Percentiles rank a stretch among this genome's conserved stretches.
phyloP scores from a whole-genome alignment of 768 basidiomycete genomes.

The Lactifluus subvellereus region DNA sequence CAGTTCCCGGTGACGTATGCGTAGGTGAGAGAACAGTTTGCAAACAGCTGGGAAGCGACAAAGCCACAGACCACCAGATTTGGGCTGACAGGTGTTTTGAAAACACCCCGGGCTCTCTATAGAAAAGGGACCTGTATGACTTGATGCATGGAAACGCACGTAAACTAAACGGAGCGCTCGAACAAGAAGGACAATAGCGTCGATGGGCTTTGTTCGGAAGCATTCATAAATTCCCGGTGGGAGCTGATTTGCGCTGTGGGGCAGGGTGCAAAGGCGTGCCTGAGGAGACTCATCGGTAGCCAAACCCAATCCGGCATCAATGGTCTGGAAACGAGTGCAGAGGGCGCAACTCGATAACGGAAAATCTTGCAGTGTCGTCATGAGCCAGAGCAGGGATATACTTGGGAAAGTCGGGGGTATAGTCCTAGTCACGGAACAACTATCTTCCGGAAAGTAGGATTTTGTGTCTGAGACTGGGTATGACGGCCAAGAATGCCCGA shows the following conservation, averaged over 20 bases:
- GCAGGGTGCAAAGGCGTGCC: not conserved
- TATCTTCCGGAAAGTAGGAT: too few species aligned
- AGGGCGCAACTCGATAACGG: not conserved
- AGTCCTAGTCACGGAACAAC: too few species aligned
- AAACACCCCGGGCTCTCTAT: too few species aligned
- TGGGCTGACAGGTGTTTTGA: too few species aligned
- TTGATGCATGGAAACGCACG: too few species aligned
- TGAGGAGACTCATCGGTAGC: slow-evolving; percentile 16
- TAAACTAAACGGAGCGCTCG: not conserved
- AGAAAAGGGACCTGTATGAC: too few species aligned
- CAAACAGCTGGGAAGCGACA: not conserved
- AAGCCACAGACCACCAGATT: not conserved
- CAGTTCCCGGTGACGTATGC: not conserved
- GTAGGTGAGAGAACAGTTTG: not conserved
- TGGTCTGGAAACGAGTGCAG: slow-evolving; percentile 21
- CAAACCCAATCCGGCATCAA: not conserved
- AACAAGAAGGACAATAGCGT: not conserved
- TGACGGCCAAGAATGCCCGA: not conserved
- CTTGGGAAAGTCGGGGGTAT: too few species aligned
- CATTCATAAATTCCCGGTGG: not conserved
- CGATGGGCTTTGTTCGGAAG: not conserved
- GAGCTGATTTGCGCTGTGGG: not conserved
- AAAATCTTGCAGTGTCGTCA: not conserved
- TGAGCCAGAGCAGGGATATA: too few species aligned
- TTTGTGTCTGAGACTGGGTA: too few species aligned